Base-by-base conservation (phyloP, 495 filamentous ascomycete species). In the Aspergillus cristatus region DNA sequence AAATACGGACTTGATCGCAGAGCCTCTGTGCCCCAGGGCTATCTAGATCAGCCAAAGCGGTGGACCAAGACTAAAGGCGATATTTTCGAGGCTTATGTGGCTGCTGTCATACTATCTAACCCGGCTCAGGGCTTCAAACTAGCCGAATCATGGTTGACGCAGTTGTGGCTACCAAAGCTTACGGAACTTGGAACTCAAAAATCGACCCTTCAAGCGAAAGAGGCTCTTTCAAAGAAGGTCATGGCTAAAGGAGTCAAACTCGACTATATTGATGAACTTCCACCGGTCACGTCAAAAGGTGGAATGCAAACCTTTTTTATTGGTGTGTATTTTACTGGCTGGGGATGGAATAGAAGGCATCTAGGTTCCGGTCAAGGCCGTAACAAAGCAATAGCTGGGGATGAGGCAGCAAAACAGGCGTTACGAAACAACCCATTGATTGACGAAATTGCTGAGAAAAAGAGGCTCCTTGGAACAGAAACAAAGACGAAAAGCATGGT, bases 61-160 rank as follows among this genome's bases (percentile, higher is more conserved):
- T 68, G 71, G 43, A 71, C 64, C 18, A 95, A 95, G 54, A 75
- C 80, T 13, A 62, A 78, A 33, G 88, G 78, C 7, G 88, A 95
- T 56, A 71, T 95, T 7, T 89, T 95, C 51, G 88, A 95, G 57
- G 81, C 88, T 1, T 94, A 90, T 54, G 74, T 88, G 7, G 88
- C 84, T 14, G 87, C 83, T 10, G 54, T 85, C 16, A 70, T 93
- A 31, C 57, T 86, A 7, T 78, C 77, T 10, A 69, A 83, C 49
- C 60, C 75, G 0, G 55, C 50, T 8, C 48, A 73, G 29, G 86
- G 86, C 6, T 71, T 82, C 34, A 41, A 51, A 35, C 65, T 63
- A 12, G 79, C 67, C 6, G 68, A 79, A 37, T 45, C 68, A 16
- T 95, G 86, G 85, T 53, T 95, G 33, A 74, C 71, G 32, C 55